Base-by-base conservation (phyloP, 345 rosid genomes). In the Toxicodendron radicans region DNA sequence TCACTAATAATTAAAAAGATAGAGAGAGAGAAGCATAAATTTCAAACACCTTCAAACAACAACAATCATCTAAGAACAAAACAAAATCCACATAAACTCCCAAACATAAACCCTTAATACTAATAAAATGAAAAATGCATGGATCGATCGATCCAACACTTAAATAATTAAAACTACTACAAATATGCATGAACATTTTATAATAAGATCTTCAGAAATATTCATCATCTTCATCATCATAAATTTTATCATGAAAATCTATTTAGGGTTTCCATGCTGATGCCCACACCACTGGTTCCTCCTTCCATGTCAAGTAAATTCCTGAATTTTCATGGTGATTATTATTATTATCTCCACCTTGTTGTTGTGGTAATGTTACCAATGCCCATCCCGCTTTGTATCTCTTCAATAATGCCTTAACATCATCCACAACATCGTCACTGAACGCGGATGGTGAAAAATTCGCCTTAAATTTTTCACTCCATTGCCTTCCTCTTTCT, bases 191-290 rank as follows among this genome's bases (percentile, higher is more conserved):
- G 76, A 60, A 51, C 16, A 17, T 1, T 70, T 58, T 16, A 72
- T 66, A 59, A 43, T 56, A 11, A 58, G 74, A n/a, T 64, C 24
- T 38, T 8, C 43, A 38, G 43, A 38, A 38, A 38, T 38, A 7
- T 38, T 38, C 43, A 5, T 38, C 43, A 5, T 38, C 41, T 35
- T 35, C 43, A 38, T 38, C 43, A 38, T 6, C 6, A 38, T 0
- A 38, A 38, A 7, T 38, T 5, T n/a, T n/a, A n/a, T n/a, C 43
- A 38, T 38, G 43, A 38, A 38, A 38, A 6, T 38, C 43, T 38
- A 38, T 6, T 38, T 87, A 86, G 88, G 96, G 96, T 87, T 91
- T 91, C 96, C 96, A 91, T 11, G 91, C 88, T 43, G 93, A 87
- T 52, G 83, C 92, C 96, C 96, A 91, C 0, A 89, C 87, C 5